Conservation (phyloP, 108 stramenopile species). For the Mediolabrus comicus region DNA sequence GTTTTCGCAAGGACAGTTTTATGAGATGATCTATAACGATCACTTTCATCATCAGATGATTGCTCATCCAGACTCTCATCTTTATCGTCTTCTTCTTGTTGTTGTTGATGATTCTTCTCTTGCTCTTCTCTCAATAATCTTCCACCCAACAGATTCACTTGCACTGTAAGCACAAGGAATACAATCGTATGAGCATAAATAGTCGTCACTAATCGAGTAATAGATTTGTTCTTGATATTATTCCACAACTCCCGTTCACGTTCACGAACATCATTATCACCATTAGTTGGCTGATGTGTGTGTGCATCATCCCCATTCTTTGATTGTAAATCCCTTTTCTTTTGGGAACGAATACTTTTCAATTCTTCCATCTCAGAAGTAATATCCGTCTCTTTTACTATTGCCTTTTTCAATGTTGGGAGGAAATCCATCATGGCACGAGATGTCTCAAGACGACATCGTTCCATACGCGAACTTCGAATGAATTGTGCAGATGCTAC, state of each 20-base stretch:
- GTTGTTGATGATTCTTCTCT: conserved; percentile 2
- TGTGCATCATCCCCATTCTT: not conserved
- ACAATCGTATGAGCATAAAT: conserved; percentile 48
- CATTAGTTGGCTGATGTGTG: not conserved
- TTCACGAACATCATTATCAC: not conserved
- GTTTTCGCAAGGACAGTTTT: conserved; percentile 47
- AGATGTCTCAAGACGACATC: conserved; percentile 34
- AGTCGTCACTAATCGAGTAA: conserved; percentile 49
- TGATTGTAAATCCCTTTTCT: not conserved
- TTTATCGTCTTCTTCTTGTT: too few relatives aligned
- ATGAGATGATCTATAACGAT: conserved; percentile 40
- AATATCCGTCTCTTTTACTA: conserved; percentile 26
- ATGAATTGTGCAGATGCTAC: conserved; percentile 2
- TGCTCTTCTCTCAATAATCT: conserved; percentile 35
- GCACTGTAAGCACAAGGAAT: conserved; percentile 52
- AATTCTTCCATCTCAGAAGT: conserved; percentile 27
- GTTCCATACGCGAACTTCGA: conserved; percentile 18
- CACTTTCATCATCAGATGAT: not conserved
- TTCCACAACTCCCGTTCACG: conserved; percentile 35
- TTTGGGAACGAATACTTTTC: conserved; percentile 22
- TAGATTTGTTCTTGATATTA: conserved; percentile 40
- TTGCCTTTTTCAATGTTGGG: conserved; percentile 32
- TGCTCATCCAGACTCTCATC: conserved; percentile 2
- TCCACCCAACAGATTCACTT: conserved; percentile 51
- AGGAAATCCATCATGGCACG: conserved; percentile 46